phyloP scores from a whole-genome alignment of 805 yeast species.

The Barnettozyma californica region DNA sequence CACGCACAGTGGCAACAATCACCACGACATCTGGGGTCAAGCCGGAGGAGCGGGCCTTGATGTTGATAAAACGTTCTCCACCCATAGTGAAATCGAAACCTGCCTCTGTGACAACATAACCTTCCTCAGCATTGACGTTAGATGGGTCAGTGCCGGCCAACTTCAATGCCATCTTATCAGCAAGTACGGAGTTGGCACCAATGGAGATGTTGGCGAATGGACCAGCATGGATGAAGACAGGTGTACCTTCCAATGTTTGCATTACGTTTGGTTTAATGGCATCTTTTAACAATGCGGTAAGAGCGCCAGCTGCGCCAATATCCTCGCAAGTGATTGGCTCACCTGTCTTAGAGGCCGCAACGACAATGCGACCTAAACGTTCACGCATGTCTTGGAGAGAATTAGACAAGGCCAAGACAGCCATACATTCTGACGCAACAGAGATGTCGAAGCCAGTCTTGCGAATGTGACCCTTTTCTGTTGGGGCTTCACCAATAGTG shows the following conservation, averaged over 20 bases:
- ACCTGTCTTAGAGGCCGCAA: slow-evolving; percentile 71
- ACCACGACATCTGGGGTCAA: slow-evolving; percentile 85
- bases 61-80: slow-evolving; percentile 94
- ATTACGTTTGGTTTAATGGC: slow-evolving; percentile 94
- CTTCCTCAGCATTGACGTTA: slow-evolving; percentile 47
- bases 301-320: slow-evolving; percentile 92
- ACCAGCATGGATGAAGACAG: slow-evolving; percentile 96
- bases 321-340: slow-evolving; percentile 91
- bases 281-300: slow-evolving; percentile 90
- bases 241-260: slow-evolving; percentile 98
- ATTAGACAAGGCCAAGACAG: slow-evolving; percentile 75
- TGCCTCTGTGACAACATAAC: slow-evolving; percentile 95
- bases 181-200: slow-evolving; percentile 92
- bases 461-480: slow-evolving; percentile 70
- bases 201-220: slow-evolving; percentile 97
- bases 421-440: slow-evolving; percentile 85
- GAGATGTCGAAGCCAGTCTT: slow-evolving; percentile 78
- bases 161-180: slow-evolving; percentile 89
- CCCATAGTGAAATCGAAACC: slow-evolving; percentile 99
- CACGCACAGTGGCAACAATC: slow-evolving; percentile 92
- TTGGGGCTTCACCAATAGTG: slow-evolving; percentile 76
- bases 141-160: slow-evolving; percentile 56
- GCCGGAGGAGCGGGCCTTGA: slow-evolving; percentile 91
- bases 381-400: slow-evolving; percentile 78
- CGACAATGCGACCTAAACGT: slow-evolving; percentile 84